Evolutionary conservation across 2,329 filamentous ascomycete species (phyloP), one percentile per base, ranked within the genome.

Genomic region (Talaromyces piceae): DNA sequence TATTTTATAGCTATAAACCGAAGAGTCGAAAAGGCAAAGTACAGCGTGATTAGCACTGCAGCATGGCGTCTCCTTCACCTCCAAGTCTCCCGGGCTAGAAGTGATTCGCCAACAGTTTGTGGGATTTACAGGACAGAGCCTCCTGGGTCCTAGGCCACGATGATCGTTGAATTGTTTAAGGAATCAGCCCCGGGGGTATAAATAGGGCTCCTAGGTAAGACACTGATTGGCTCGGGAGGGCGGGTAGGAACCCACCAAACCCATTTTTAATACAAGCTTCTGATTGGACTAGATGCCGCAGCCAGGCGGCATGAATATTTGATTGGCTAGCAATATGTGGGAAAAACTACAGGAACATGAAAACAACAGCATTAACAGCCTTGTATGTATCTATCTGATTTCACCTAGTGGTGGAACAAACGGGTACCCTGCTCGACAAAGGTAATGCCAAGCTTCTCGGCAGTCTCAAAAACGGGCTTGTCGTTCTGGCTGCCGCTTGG

Each of bases 391-490:
- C 20, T 20, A 30, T n/a, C n/a, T n/a, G n/a, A n/a, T n/a, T n/a
- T n/a, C n/a, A 23, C 20, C 26, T 86, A 97, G 74, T 97, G 91
- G 73, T 96, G 91, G 84, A 97, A 97, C 58, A 97, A 79, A 61
- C 93, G 83, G 54, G 87, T 86, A 67, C 86, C 89, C 78, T 98
- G 93, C 79, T 98, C 90, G 31, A 97, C 87, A 72, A 97, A 96
- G 41, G 86, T 90, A 63, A 97, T 95, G 50, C 86, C 87, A 57
- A 95, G 77, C 76, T 91, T 89, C 77, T 95, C 89, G 4, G 91
- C 89, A 9, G 91, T 94, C 67, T 89, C 85, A 61, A 95, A 73
- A 47, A 75, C 72, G 20, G 72, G 65, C 8, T 63, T 62, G 52
- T 75, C 72, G 53, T 75, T 75, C 61, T 75, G 72, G 60, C 71